These are phyloP conservation scores for Fusarium sp. DNA, from an alignment of 2,329 filamentous ascomycete species.

Conservation along the genomic window DNA sequence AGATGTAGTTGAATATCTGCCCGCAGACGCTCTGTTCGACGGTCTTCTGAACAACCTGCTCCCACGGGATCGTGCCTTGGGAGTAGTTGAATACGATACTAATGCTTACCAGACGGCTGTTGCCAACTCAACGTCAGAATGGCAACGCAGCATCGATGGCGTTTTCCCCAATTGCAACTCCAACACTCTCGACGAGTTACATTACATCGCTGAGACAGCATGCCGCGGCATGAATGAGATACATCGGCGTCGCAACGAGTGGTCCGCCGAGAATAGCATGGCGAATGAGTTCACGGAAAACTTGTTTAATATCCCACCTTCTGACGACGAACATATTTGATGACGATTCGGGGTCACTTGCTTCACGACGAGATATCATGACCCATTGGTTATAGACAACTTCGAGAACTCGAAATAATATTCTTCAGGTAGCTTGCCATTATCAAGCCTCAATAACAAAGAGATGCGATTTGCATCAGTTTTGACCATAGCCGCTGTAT, in stretches of 20 bases:
- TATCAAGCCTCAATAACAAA: slow-evolving; percentile 37
- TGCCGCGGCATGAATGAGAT: slow-evolving; percentile 58
- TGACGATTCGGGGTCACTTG: neutral
- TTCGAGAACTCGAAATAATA: slow-evolving; percentile 23
- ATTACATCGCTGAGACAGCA: slow-evolving; percentile 58
- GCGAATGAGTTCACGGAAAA: slow-evolving; percentile 50
- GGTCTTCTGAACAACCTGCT: slow-evolving; percentile 40
- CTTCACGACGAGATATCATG: slow-evolving; percentile 6
- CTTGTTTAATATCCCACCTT: slow-evolving; percentile 33
- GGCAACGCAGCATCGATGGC: slow-evolving; percentile 58
- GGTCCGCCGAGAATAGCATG: slow-evolving; percentile 46
- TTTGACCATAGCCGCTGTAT: slow-evolving; percentile 36
- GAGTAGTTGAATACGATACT: slow-evolving; percentile 52
- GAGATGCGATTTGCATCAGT: slow-evolving; percentile 29
- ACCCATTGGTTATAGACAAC: slow-evolving; percentile 4
- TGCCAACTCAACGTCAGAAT: slow-evolving; percentile 56
- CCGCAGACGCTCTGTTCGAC: slow-evolving; percentile 45
- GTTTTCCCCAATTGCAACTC: slow-evolving; percentile 58
- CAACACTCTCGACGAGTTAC: slow-evolving; percentile 57
- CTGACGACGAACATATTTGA: slow-evolving; percentile 28
- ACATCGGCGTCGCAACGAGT: slow-evolving; percentile 51
- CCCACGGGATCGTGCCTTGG: slow-evolving; percentile 41
- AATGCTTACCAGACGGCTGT: slow-evolving; percentile 54
- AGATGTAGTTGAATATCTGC: slow-evolving; percentile 51
- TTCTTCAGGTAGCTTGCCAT: slow-evolving; percentile 37